Evolutionary conservation across 495 filamentous ascomycete species (phyloP).

Genomic region (Penicillium goetzii): DNA sequence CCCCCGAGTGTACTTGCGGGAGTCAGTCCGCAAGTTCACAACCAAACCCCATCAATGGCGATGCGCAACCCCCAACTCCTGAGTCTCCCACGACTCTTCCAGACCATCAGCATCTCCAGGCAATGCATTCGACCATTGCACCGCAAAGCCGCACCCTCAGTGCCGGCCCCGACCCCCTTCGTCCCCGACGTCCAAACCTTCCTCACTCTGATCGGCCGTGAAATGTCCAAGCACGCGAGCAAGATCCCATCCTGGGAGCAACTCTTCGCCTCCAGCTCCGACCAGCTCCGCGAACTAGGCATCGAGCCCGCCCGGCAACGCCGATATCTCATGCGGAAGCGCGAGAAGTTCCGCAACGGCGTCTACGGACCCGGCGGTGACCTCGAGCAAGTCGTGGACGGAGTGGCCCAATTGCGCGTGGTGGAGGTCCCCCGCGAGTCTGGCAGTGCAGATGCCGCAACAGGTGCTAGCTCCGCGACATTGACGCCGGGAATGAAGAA

Average conservation of each 20-base stretch:
- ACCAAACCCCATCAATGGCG: slow-evolving; percentile 35
- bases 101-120: slow-evolving; percentile 29
- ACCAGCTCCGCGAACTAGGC: slow-evolving; percentile 78
- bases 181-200: slow-evolving; percentile 91
- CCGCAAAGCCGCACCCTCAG: slow-evolving; percentile 31
- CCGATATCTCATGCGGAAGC: slow-evolving; percentile 82
- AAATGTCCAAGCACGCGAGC: slow-evolving; percentile 73
- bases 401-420: slow-evolving; percentile 69
- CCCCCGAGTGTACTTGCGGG: slow-evolving; percentile 10
- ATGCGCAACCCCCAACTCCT: slow-evolving; percentile 39
- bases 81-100: slow-evolving; percentile 34
- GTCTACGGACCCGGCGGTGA: slow-evolving; percentile 80
- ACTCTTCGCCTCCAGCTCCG: slow-evolving; percentile 76
- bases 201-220: slow-evolving; percentile 88
- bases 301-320: slow-evolving; percentile 82
- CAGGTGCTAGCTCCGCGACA: slow-evolving; percentile 42
- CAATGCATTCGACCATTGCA: slow-evolving; percentile 44
- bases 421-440: slow-evolving; percentile 58
- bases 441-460: not conserved
- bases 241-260: slow-evolving; percentile 88
- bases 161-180: slow-evolving; percentile 78
- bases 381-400: slow-evolving; percentile 70
- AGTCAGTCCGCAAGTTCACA: slow-evolving; percentile 9
- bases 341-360: slow-evolving; percentile 78
- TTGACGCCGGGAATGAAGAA: slow-evolving; percentile 59